phyloP scores from a whole-genome alignment of 257 asterid genomes.

The Nemophila menziesii region DNA sequence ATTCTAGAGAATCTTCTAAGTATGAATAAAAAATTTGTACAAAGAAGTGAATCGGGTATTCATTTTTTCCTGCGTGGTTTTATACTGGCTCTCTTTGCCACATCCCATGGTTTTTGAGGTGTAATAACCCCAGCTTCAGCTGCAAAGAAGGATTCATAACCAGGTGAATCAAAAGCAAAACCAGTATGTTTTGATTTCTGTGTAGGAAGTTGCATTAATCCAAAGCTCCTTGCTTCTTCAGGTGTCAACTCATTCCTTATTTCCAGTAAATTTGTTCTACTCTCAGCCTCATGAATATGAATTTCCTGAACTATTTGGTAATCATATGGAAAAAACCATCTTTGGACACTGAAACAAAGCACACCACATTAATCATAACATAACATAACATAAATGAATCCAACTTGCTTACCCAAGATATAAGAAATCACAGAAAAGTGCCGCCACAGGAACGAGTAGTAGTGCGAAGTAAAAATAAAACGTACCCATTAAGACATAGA shows the following conservation, averaged over 20 bases:
- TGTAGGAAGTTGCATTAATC: conserved; percentile 88
- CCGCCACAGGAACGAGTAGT: conserved; percentile 75
- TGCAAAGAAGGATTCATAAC: conserved; percentile 93
- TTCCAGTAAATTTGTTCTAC: conserved; percentile 56
- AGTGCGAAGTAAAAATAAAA: conserved; percentile 73
- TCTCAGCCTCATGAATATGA: conserved; percentile 71
- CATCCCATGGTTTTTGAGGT: conserved; percentile 98
- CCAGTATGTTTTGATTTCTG: conserved; percentile 88
- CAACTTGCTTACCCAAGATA: conserved; percentile 60
- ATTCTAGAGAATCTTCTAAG: too few relatives aligned
- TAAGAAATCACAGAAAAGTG: conserved; percentile 75
- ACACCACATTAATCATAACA: too few relatives aligned
- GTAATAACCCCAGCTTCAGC: conserved; percentile 91
- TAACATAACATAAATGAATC: too few relatives aligned
- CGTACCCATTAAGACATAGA: conserved; percentile 88
- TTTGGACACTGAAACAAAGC: conserved; percentile 51
- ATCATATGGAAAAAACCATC: conserved; percentile 96
- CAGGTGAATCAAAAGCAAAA: conserved; percentile 95
- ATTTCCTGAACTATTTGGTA: conserved; percentile 93
- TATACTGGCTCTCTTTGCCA: conserved; percentile 97
- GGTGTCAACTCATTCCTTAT: conserved; percentile 55
- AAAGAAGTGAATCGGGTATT: conserved; percentile 22
- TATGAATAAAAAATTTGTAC: conserved; percentile 28
- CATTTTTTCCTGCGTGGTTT: conserved; percentile 40
- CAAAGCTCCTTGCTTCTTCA: conserved; percentile 81